Evolutionary conservation across 805 yeast genomes (phyloP).

Genomic region (Komagataella ulmi): DNA sequence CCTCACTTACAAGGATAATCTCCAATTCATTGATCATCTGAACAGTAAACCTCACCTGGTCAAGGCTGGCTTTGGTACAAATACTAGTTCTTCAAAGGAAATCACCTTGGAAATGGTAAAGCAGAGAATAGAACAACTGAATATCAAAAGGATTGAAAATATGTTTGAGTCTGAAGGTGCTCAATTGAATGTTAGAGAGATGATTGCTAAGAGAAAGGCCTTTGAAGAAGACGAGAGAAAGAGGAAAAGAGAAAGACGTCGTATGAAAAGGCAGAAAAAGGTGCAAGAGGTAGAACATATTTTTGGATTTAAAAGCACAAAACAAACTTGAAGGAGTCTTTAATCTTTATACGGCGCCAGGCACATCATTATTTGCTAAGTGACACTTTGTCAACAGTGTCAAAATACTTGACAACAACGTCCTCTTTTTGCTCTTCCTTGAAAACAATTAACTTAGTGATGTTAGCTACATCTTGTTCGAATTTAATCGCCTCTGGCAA

Average conservation of each 20-base stretch:
- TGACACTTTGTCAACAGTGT: slow-evolving; percentile 45
- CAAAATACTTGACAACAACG: slow-evolving; percentile 51
- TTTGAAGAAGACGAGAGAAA: slow-evolving; percentile 22
- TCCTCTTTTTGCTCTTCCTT: slow-evolving; percentile 16
- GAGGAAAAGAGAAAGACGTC: slow-evolving; percentile 16
- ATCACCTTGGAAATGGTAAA: slow-evolving; percentile 37
- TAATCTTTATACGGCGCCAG: neutral
- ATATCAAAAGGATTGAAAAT: slow-evolving; percentile 14
- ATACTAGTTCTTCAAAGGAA: slow-evolving; percentile 13
- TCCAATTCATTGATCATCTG: slow-evolving; percentile 73
- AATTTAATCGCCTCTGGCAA: slow-evolving; percentile 60
- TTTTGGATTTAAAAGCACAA: slow-evolving; percentile 2
- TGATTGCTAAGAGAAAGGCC: slow-evolving; percentile 24
- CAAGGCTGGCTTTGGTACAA: slow-evolving; percentile 19
- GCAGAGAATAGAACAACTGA: slow-evolving; percentile 20
- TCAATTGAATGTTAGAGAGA: slow-evolving; percentile 21
- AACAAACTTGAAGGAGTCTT: slow-evolving; percentile 1
- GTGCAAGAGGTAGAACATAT: slow-evolving; percentile 4
- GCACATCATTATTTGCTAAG: neutral
- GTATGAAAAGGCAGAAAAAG: slow-evolving; percentile 10
- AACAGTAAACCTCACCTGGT: slow-evolving; percentile 58
- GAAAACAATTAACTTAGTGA: slow-evolving; percentile 23
- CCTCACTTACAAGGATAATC: slow-evolving; percentile 68
- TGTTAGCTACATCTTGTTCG: slow-evolving; percentile 52
- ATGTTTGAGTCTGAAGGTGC: slow-evolving; percentile 4